These are phyloP conservation scores for Trichosporon sp. DNA, from an alignment of 1,284 basidiomycete genomes.

Conservation along the genomic window DNA sequence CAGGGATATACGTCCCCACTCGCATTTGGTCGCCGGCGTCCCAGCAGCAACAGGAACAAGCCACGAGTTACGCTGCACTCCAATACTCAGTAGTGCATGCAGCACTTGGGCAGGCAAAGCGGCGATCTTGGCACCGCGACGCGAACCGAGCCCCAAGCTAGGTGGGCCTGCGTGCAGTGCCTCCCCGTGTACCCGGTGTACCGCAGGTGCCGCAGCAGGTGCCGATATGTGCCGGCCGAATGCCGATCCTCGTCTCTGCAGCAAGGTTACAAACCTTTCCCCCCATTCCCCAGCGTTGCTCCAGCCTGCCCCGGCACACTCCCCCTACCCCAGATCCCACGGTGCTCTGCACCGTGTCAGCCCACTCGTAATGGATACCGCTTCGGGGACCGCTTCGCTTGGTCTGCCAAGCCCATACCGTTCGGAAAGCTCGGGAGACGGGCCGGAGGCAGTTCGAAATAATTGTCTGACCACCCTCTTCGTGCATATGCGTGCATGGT, in stretches of 20 bases:
- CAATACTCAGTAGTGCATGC: no score
- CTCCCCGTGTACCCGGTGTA: background rate
- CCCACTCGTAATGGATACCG: background rate
- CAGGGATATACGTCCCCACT: background rate
- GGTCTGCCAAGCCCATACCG: background rate
- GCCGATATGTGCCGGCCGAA: constrained; percentile 3
- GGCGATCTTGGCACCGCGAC: background rate
- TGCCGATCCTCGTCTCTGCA: background rate
- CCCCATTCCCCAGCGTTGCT: background rate
- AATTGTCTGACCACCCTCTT: background rate
- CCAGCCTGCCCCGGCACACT: no score
- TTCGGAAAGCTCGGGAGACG: background rate
- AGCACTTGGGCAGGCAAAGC: background rate
- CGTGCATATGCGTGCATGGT: no score
- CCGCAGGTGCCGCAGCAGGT: background rate
- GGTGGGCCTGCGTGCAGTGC: background rate
- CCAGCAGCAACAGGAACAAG: background rate
- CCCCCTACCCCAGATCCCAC: background rate
- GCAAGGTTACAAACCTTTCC: constrained; percentile 4
- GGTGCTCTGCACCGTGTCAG: background rate
- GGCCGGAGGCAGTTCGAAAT: background rate
- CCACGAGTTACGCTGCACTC: background rate
- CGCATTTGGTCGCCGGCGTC: background rate
- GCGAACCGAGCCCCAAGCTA: background rate
- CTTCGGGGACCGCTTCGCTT: background rate